Evolutionary conservation across 2,329 filamentous ascomycete genomes (phyloP), one percentile per base, ranked within the genome.

Genomic region (Remersonia thermophila): DNA sequence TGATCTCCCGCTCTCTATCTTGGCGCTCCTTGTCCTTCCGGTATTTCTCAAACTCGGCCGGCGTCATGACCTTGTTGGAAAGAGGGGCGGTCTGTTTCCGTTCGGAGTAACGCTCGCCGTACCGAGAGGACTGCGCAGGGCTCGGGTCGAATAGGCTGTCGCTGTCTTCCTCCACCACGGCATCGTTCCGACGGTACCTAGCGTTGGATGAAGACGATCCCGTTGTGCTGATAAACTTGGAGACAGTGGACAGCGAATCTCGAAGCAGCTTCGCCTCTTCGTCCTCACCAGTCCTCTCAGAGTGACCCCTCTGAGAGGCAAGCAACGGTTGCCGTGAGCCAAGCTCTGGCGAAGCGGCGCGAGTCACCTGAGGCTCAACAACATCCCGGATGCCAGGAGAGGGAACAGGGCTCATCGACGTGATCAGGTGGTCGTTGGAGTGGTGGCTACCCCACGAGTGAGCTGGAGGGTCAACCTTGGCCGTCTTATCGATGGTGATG

Each of bases 31-130:
- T 79, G 52, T 91, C 80, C 50, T 79, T 71, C 43, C 77, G 73
- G 50, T 87, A 89, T 45, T 72, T 72, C 54, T 94, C 85, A 47
- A 93, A 94, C 54, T 94, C 77, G 9, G 79, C 83, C 1, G 81
- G 81, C 2, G 86, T 94, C 83, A 94, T 93, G 43, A 91, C 80
- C 57, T 91, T 91, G 54, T 73, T 80, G 14, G 66, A 35, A 10
- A 17, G 58, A 2, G 63, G 56, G 36, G 54, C 63, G 7, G 54
- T 51, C 1, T 31, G 30, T 32, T 52, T 56, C 35, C 49, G 59
- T 9, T 51, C 50, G 14, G 45, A 45, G 33, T 55, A 55, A 40
- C 60, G 61, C 27, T 60, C 55, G 10, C 54, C 52, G 16, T 58
- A 45, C 30, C 56, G 57, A 9, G 56, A 53, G 7, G 59, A 57